These are phyloP conservation scores for Paraphoma chrysanthemicola DNA, from an alignment of 2,329 filamentous ascomycete genomes.

Conservation along the genomic window DNA sequence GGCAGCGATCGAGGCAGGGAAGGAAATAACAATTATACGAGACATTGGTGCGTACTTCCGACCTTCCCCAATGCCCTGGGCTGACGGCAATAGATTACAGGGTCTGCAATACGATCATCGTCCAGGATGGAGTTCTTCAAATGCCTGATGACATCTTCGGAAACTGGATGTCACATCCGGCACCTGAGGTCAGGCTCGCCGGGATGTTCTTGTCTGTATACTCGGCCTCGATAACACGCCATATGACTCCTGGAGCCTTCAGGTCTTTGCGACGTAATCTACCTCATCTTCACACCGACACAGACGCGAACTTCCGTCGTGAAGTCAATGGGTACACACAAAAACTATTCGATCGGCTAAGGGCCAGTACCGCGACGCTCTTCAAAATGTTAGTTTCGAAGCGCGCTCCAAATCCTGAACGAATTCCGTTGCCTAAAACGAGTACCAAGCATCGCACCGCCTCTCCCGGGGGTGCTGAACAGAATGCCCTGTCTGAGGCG, in stretches of 20 bases:
- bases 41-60: slow-evolving; percentile 43
- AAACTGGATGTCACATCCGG: slow-evolving; percentile 45
- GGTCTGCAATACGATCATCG: slow-evolving; percentile 27
- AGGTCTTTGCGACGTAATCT: slow-evolving; percentile 70
- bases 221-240: slow-evolving; percentile 75
- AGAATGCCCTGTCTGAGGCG: slow-evolving; percentile 57
- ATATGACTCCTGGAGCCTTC: slow-evolving; percentile 70
- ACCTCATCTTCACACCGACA: slow-evolving; percentile 77
- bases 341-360: slow-evolving; percentile 76
- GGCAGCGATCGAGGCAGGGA: slow-evolving; percentile 53
- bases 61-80: no score
- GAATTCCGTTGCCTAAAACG: slow-evolving; percentile 25
- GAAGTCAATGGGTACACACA: slow-evolving; percentile 78
- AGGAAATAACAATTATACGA: slow-evolving; percentile 54
- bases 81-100: slow-evolving; percentile 26
- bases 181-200: slow-evolving; percentile 70
- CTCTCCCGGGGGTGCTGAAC: not conserved
- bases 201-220: slow-evolving; percentile 81
- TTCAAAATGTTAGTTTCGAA: slow-evolving; percentile 17
- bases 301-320: slow-evolving; percentile 84
- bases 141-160: slow-evolving; percentile 57
- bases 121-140: slow-evolving; percentile 53
- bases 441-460: slow-evolving; percentile 1
- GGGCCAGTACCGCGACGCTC: slow-evolving; percentile 43
- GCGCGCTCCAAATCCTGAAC: slow-evolving; percentile 10